Base-by-base conservation (phyloP, 2,329 filamentous ascomycete genomes). In the Cladophialophora exuberans region DNA sequence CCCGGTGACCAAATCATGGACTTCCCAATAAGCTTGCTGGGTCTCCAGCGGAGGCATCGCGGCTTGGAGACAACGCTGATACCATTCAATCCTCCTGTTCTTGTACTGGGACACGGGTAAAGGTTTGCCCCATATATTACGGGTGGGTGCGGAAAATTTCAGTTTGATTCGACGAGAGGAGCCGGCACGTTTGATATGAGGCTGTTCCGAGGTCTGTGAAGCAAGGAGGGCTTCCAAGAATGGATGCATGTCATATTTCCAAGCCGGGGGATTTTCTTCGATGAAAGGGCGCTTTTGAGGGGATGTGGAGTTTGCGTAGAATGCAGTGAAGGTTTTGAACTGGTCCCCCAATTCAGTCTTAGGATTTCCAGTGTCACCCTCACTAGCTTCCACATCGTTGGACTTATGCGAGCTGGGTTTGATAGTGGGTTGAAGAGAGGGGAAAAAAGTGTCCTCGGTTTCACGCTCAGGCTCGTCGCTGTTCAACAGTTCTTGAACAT, bases 1-100 rank as follows among this genome's bases (percentile, higher is more conserved):
- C 18, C 57, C 57, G 11, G 41, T 54, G 1, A 72, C 63, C 13
- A 76, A 52, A 1, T 66, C 67, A 18, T 70, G 63, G 28, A 77
- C 51, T 5, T 65, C 62, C 20, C 60, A 52, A 39, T 71, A 67
- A 23, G 77, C 73, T 4, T 63, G 20, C 36, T 69, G 67, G 11
- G 73, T 70, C 26, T 42, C 39, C 3, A 76, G 60, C 3, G 74
- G 73, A 10, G 75, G 74, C 3, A 74, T 60, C 11, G 73, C 57
- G 42, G 62, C 65, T 1, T 61, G 45, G 15, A 72, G 52, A 23
- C 68, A 59, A 17, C 53, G 59, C 2, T 61, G 52, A 58, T 75
- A 76, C 73, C 73, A 76, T 46, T 65, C 60, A 33, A 61, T 67
- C 28, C 69, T 67, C 42, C 73, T 68, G 43, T 72, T 74, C 38